Percentiles rank a stretch among this genome's conserved stretches.
Conservation (phyloP, 139 green algal genomes). For the Coelastrella sp. region DNA sequence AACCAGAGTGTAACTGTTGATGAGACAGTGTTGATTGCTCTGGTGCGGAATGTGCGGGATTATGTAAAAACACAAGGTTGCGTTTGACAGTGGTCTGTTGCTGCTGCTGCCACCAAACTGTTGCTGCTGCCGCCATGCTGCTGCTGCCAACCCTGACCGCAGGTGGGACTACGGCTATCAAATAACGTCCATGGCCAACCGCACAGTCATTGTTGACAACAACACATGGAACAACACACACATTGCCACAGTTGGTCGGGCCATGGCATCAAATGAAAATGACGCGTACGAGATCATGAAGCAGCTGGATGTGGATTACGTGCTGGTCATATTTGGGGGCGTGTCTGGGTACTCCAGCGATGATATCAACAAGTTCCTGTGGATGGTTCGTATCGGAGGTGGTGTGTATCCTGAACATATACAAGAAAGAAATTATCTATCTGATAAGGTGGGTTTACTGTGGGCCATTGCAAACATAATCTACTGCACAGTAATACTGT, state of each 20-base stretch:
- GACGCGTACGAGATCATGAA: slow-evolving; percentile 35
- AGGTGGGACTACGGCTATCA: slow-evolving; percentile 95
- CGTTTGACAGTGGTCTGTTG: too few relatives aligned
- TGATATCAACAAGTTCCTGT: slow-evolving; percentile 99
- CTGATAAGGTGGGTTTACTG: slow-evolving; percentile 3
- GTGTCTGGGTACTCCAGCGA: slow-evolving; percentile 87
- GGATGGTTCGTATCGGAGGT: slow-evolving; percentile 90
- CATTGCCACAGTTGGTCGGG: slow-evolving; percentile 92
- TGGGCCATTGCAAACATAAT: neutral
- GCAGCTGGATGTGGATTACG: slow-evolving; percentile 94
- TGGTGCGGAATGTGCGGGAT: too few relatives aligned
- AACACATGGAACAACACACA: slow-evolving; percentile 99
- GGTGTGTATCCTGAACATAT: slow-evolving; percentile 83
- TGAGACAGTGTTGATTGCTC: too few relatives aligned
- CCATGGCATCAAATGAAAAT: slow-evolving; percentile 71
- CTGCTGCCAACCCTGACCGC: neutral
- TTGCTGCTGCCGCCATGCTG: too few relatives aligned
- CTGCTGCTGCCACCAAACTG: too few relatives aligned
- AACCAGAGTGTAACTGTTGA: too few relatives aligned
- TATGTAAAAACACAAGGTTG: too few relatives aligned
- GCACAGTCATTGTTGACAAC: slow-evolving; percentile 96
- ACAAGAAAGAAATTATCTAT: slow-evolving; percentile 92
- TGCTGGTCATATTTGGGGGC: slow-evolving; percentile 97
- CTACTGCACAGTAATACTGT: too few relatives aligned
- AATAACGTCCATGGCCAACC: slow-evolving; percentile 92